Base-by-base conservation (phyloP, 805 yeast species). In the Suhomyces xylopsoci region DNA sequence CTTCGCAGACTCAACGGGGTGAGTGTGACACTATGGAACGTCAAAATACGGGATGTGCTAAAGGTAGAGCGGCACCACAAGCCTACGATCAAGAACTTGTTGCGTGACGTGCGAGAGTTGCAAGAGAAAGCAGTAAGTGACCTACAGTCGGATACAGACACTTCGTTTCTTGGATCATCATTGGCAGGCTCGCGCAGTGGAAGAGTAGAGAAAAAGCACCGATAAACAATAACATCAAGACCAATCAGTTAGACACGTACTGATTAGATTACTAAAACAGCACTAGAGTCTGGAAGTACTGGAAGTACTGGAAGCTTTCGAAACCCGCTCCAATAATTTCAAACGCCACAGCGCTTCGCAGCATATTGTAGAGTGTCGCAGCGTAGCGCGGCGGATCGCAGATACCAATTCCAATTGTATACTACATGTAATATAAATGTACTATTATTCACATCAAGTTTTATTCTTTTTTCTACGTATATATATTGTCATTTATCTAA, bases 1-100 rank as follows among this genome's bases (percentile, higher is more conserved):
- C 59, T 64, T 28, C 63, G 79, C 44, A 63, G 83, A 51, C 60
- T 79, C 25, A 80, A 78, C 55, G 71, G 71, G 43, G 80, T 81
- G 7, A 72, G 78, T 47, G 73, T 80, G 40, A 76, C 78, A 20
- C 67, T 81, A 26, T 79, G 84, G 77, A 74, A 78, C 52, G 76
- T 79, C 12, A 76, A 72, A 57, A 61, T 80, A 40, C 69, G 66
- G 47, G 76, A 79, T 52, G 73, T 79, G 6, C 59, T 81, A 28
- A 67, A 68, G 45, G 65, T 78, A 8, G 86, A 81, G 55, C 55
- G 85, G 47, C 73, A 68, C 41, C 66, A 70, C 25, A 54, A 56
- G 51, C 59, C 55, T 4, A 38, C 54, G 14, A 22, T 55, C 7
- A 47, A 54, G n/a, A 57, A 51, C 32, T 45, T 57, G 38, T 32